phyloP scores from a whole-genome alignment of 345 rosid species.

The Acer yangbiense region DNA sequence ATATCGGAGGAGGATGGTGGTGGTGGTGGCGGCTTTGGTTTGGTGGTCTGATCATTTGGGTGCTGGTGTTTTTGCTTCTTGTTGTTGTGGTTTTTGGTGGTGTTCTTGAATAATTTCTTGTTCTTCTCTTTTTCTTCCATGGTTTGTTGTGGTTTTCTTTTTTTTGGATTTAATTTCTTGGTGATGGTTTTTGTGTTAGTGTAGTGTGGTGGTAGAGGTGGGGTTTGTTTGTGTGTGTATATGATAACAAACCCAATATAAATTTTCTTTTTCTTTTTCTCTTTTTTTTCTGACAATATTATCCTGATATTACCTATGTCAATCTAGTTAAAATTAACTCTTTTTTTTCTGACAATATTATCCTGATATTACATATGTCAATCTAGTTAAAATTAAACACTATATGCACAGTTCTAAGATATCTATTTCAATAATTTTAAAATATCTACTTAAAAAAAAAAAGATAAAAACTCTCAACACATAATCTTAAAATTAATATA shows the following conservation, averaged over 20 bases:
- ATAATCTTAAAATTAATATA: no score
- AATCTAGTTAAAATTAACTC: no score
- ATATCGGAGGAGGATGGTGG: conserved; percentile 46
- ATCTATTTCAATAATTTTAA: no score
- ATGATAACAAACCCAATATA: conserved; percentile 10
- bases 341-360: no score
- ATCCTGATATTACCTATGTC: no score
- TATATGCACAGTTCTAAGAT: no score
- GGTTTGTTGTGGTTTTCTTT: conserved; percentile 18
- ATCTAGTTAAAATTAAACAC: no score
- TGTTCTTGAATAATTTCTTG: conserved; percentile 28
- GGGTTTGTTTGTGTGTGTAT: conserved; percentile 8
- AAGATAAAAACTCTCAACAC: no score
- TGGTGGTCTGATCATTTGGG: conserved; percentile 51
- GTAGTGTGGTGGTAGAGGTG: not conserved
- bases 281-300: no score
- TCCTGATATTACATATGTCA: no score
- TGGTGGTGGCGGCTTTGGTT: conserved; percentile 15
- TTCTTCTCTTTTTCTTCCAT: conserved; percentile 69
- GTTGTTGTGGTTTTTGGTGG: conserved; percentile 46
- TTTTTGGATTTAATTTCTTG: not conserved
- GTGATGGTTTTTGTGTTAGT: conserved; percentile 12
- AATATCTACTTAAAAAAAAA: no score
- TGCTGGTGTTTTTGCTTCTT: conserved; percentile 80
- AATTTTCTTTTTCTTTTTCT: no score